Evolutionary conservation across 306 rosid genomes (phyloP).

Genomic region (Rosa persica): DNA sequence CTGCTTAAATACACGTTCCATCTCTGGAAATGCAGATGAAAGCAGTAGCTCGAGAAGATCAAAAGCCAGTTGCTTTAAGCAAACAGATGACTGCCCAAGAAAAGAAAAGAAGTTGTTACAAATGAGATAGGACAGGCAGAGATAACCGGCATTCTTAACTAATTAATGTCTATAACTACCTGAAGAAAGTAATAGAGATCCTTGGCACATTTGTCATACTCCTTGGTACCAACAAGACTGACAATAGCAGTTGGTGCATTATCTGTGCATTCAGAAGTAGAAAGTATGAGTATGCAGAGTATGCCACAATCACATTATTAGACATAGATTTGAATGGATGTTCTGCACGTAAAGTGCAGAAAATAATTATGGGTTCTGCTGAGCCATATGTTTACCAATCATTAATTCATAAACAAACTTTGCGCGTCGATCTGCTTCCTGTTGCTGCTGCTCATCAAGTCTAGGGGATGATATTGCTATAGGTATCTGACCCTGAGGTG

Average conservation of each 20-base stretch:
- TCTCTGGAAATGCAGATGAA: slow-evolving; percentile 77
- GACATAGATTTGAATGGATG: background rate
- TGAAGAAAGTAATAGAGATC: slow-evolving; percentile 92
- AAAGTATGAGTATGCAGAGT: background rate
- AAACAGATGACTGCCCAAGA: slow-evolving; percentile 74
- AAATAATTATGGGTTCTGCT: slow-evolving; percentile 15
- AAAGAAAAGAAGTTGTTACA: slow-evolving; percentile 19
- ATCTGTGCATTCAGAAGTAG: slow-evolving; percentile 41
- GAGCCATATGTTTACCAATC: slow-evolving; percentile 56
- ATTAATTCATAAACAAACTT: slow-evolving; percentile 86
- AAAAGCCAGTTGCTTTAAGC: slow-evolving; percentile 79
- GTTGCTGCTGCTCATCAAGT: slow-evolving; percentile 52
- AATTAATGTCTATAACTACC: slow-evolving; percentile 43
- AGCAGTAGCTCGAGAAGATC: slow-evolving; percentile 81
- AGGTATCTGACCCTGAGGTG: slow-evolving; percentile 40
- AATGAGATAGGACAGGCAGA: background rate
- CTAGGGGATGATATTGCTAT: slow-evolving; percentile 50
- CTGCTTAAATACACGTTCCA: slow-evolving; percentile 62
- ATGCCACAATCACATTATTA: background rate
- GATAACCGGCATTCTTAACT: background rate
- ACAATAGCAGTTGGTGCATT: slow-evolving; percentile 84
- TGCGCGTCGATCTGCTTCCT: slow-evolving; percentile 79
- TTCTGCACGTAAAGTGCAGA: background rate
- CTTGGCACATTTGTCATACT: slow-evolving; percentile 91
- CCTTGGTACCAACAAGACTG: slow-evolving; percentile 88